Percentiles rank a stretch among this genome's conserved stretches.
Evolutionary conservation across 495 filamentous ascomycete species (phyloP).

Genomic region (Aspergillus hancockii): DNA sequence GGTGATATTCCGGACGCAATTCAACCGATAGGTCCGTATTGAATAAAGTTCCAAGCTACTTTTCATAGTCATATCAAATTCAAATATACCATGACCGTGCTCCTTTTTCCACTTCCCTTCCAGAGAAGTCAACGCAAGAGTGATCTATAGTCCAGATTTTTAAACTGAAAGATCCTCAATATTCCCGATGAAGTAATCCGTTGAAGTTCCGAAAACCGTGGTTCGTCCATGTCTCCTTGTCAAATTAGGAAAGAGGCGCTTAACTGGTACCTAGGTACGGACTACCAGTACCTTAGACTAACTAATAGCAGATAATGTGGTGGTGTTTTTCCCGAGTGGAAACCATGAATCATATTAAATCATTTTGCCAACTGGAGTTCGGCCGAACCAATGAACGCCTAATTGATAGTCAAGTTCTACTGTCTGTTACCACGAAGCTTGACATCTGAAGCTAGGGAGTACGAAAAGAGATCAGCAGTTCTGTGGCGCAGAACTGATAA

Average conservation of each 20-base stretch:
- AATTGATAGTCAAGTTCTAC: not conserved
- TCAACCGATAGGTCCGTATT: constrained; percentile 1
- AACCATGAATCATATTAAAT: not conserved
- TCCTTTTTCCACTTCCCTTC: not conserved
- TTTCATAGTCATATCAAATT: not conserved
- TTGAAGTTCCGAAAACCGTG: not conserved
- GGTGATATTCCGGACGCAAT: not conserved
- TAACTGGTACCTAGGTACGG: not conserved
- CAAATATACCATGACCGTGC: constrained; percentile 1
- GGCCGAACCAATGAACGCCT: not conserved
- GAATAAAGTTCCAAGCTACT: constrained; percentile 1
- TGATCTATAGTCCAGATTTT: not conserved
- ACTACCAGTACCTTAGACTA: not conserved
- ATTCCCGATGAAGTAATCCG: not conserved
- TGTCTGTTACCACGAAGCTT: not conserved
- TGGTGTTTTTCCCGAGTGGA: not conserved
- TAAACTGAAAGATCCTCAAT: not conserved
- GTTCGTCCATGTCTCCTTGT: not conserved
- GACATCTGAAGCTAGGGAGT: not conserved
- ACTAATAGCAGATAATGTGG: not conserved
- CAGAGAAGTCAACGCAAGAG: not conserved
- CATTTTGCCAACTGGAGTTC: not conserved
- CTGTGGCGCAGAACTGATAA: not conserved
- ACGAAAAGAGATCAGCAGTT: not conserved
- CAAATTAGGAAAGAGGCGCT: not conserved